Percentiles rank a stretch among this genome's conserved stretches.
These are phyloP conservation scores for Coniferiporia weirii DNA, from an alignment of 1,284 basidiomycete genomes.

Conservation along the genomic window DNA sequence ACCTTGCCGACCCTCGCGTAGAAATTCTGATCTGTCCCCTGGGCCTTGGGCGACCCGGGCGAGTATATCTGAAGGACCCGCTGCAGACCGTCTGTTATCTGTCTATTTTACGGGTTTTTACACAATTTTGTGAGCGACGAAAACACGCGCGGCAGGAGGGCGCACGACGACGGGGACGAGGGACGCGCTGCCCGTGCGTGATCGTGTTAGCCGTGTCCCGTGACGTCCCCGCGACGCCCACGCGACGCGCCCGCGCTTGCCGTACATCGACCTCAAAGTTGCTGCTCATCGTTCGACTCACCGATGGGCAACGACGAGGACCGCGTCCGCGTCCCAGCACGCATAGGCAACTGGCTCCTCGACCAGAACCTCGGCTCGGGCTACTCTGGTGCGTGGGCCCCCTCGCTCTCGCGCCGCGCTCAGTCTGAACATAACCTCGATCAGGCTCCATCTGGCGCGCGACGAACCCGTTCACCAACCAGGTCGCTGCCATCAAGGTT, in stretches of 20 bases:
- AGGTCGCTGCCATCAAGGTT: constrained; percentile 65
- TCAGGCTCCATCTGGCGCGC: constrained; percentile 66
- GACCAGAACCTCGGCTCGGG: constrained; percentile 19
- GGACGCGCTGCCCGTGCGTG: too few species aligned
- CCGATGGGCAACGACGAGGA: constrained; percentile 7
- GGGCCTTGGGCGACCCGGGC: too few species aligned
- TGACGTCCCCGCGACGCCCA: neutral
- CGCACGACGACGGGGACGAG: too few species aligned
- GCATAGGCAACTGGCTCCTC: constrained; percentile 20
- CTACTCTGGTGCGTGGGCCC: constrained; percentile 18
- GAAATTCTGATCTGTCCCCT: neutral
- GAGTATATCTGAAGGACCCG: neutral
- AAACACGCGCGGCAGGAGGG: too few species aligned
- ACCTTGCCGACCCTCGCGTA: neutral
- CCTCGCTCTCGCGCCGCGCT: neutral
- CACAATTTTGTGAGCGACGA: too few species aligned
- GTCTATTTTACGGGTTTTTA: too few species aligned
- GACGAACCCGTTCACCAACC: constrained; percentile 45
- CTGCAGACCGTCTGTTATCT: too few species aligned
- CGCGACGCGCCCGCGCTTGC: neutral
- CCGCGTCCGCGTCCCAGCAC: constrained; percentile 8
- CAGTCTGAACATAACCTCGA: neutral
- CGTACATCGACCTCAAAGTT: too few species aligned
- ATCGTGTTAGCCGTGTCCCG: too few species aligned
- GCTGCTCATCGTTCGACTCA: neutral